Base-by-base conservation (phyloP, 768 basidiomycete genomes). In the Boletus patriciae region DNA sequence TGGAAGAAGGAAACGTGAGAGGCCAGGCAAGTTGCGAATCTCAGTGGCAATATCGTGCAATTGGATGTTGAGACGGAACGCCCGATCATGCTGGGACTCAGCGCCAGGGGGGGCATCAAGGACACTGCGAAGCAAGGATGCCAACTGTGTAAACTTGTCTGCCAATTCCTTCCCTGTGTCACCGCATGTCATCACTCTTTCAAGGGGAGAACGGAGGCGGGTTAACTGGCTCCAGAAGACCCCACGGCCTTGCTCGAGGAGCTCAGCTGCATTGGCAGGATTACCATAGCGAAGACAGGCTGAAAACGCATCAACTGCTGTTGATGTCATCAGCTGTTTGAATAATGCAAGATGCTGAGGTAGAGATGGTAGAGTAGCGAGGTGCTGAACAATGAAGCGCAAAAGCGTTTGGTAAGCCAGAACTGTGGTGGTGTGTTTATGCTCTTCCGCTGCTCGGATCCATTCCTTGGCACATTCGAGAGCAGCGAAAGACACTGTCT, bases 1-100 rank as follows among this genome's bases (percentile, higher is more conserved):
- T 2, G 70, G 68, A 11, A 48, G 53, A n/a, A 74, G 63, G 52
- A 72, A 74, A 21, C 61, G 50, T 12, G 63, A 58, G 54, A 70
- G 69, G 7, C 62, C 64, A 43, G 50, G 47, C 6, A 63, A 31
- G 9, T 51, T 31, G 21, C 64, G 63, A 23, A 70, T 67, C 5
- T 65, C 31, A 3, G 16, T 5, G 15, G 68, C 41, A 16, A 60
- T 12, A 31, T 13, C 34, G 12, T 34, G 34, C 34, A 34, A 34
- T 15, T 15, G 34, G 34, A 34, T 34, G 13, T 15, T 36, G 8
- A 54, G 29, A 31, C n/a, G 31, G 7, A 9, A 36, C 3, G 43
- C 52, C 19, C 6, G 50, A 43, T 46, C 27, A 4, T 54, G 34
- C 16, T 45, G 49, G 23, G 27, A 45, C 7, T 44, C 27, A 8